These are phyloP conservation scores for Castanospermum australe DNA, from an alignment of 306 rosid species.

Conservation along the genomic window DNA sequence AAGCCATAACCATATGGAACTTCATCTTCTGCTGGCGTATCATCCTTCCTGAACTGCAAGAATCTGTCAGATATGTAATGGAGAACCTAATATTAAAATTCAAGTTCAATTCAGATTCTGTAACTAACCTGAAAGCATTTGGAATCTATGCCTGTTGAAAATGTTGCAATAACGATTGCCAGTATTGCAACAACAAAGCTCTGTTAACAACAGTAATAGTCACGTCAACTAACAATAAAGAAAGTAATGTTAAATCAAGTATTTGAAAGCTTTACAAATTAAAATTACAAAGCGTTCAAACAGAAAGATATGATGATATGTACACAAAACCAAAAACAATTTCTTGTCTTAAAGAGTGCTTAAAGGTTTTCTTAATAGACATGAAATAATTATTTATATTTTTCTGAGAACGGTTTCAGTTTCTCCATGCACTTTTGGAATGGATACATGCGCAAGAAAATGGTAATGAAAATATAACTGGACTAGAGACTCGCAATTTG, in stretches of 20 bases:
- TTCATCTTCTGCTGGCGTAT: constrained; percentile 63
- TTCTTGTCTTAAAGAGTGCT: neutral
- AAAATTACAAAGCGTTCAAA: neutral
- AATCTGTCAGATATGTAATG: constrained; percentile 28
- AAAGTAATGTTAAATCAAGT: constrained; percentile 15
- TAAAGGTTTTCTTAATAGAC: neutral
- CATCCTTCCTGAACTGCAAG: constrained; percentile 71
- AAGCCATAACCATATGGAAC: constrained; percentile 98
- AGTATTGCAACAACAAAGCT: constrained; percentile 83
- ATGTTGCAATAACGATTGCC: constrained; percentile 85
- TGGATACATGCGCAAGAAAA: neutral
- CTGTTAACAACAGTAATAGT: constrained; percentile 48
- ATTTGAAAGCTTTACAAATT: neutral
- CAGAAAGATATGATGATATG: neutral
- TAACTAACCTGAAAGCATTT: constrained; percentile 81
- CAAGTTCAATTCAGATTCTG: constrained; percentile 27
- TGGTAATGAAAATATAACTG: neutral
- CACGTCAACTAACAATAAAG: constrained; percentile 18
- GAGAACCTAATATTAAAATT: constrained; percentile 14
- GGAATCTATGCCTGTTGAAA: constrained; percentile 97
- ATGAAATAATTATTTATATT: neutral
- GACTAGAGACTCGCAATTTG: neutral
- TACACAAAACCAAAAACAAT: neutral
- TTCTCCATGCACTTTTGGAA: neutral
- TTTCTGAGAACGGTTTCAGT: neutral